phyloP scores from a whole-genome alignment of 176 grass and related monocot genomes.

The Cenchrus fungigraminus region DNA sequence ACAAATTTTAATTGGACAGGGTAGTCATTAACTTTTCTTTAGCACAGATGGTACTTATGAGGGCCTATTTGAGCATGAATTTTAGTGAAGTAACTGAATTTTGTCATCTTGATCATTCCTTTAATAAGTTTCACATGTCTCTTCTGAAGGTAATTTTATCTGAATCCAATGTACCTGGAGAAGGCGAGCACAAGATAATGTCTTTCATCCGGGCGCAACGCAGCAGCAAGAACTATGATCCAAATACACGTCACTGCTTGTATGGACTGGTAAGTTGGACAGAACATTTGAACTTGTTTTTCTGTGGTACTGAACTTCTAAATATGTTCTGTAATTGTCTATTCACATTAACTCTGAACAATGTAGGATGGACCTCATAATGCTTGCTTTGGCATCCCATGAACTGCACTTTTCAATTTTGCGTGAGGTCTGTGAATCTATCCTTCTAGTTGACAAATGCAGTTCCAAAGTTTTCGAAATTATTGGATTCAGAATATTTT shows the following conservation, averaged over 20 bases:
- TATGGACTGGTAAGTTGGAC: conserved; percentile 65
- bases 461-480: neutral
- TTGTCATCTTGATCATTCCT: neutral
- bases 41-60: neutral
- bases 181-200: conserved; percentile 90
- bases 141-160: conserved; percentile 69
- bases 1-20: too few species aligned
- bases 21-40: neutral
- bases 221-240: conserved; percentile 60
- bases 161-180: conserved; percentile 72
- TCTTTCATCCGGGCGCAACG: conserved; percentile 73
- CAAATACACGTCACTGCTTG: conserved; percentile 79
- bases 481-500: neutral
- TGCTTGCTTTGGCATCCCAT: conserved; percentile 86
- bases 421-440: conserved; percentile 50
- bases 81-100: neutral
- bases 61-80: neutral
- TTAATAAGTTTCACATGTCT: neutral
- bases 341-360: neutral
- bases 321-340: neutral
- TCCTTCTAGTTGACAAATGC: neutral
- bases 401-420: conserved; percentile 84
- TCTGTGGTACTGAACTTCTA: neutral
- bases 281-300: neutral
- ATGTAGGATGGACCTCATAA: conserved; percentile 87